Conservation (phyloP, 2,329 filamentous ascomycete genomes). For the Pyrenophora seminiperda region DNA sequence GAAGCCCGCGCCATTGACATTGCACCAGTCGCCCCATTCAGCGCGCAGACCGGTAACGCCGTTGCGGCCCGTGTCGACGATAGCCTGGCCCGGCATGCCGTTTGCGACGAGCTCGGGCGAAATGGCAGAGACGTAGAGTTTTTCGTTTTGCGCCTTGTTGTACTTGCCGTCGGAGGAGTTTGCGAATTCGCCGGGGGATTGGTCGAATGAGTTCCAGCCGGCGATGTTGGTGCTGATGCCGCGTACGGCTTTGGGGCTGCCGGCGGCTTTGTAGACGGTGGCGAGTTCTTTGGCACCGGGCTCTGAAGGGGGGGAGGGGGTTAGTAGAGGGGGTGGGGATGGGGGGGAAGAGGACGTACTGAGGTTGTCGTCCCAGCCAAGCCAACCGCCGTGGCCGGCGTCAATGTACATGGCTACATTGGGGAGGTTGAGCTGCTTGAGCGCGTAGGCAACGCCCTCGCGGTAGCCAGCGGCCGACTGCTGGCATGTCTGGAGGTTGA, state of each 20-base stretch:
- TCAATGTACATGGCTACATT: conserved; percentile 70
- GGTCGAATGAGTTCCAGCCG: conserved; percentile 63
- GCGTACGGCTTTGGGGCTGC: conserved; percentile 56
- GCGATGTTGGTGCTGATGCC: conserved; percentile 63
- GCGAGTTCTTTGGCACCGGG: conserved; percentile 59
- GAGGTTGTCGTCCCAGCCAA: conserved; percentile 68
- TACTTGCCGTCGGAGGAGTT: conserved; percentile 42
- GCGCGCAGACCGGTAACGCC: conserved; percentile 55
- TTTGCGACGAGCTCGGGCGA: conserved; percentile 54
- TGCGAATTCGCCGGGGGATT: conserved; percentile 48
- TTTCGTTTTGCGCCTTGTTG: conserved; percentile 58
- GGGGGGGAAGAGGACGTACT: conserved; percentile 24
- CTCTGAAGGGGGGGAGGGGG: conserved; percentile 25
- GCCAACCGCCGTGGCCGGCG: conserved; percentile 69
- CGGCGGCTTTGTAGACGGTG: conserved; percentile 55
- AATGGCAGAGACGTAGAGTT: conserved; percentile 58
- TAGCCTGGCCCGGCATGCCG: conserved; percentile 61
- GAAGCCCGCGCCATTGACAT: conserved; percentile 67
- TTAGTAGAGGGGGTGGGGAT: neutral
- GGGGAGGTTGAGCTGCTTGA: conserved; percentile 63
- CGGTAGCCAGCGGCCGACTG: conserved; percentile 63
- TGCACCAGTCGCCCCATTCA: conserved; percentile 72
- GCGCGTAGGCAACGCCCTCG: conserved; percentile 63
- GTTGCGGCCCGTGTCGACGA: conserved; percentile 64
- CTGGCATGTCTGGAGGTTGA: conserved; percentile 60